Conservation (phyloP, 768 basidiomycete species). For the Naganishia randhawae region DNA sequence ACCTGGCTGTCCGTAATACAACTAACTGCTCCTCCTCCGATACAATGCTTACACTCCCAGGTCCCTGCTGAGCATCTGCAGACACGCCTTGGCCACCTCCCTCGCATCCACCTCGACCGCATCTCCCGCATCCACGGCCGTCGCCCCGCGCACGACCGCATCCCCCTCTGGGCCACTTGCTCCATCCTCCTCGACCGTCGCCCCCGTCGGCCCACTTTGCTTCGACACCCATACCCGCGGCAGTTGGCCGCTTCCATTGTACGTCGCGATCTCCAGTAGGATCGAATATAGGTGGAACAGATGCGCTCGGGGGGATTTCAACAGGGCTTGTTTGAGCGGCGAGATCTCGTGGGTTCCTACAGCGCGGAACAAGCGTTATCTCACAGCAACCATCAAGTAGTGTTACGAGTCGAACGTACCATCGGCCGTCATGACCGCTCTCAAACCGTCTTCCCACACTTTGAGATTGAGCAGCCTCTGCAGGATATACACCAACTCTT, state of each 20-base stretch:
- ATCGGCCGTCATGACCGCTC: background rate
- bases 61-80: constrained; percentile 17
- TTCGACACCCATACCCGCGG: constrained; percentile 64
- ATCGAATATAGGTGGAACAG: constrained; percentile 82
- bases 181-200: constrained; percentile 15
- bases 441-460: constrained; percentile 48
- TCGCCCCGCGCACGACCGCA: no score
- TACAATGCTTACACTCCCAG: constrained; percentile 8
- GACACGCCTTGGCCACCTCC: constrained; percentile 16
- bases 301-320: constrained; percentile 73
- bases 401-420: background rate
- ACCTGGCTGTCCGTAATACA: background rate
- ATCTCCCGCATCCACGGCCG: constrained; percentile 43
- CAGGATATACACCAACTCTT: constrained; percentile 80
- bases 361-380: constrained; percentile 55
- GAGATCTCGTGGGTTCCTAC: constrained; percentile 52
- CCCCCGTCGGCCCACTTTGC: constrained; percentile 18
- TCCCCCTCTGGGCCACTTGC: constrained; percentile 17
- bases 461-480: constrained; percentile 67
- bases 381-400: constrained; percentile 76
- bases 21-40: background rate
- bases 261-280: constrained; percentile 72
- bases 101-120: constrained; percentile 30
- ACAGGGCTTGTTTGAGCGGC: constrained; percentile 67
- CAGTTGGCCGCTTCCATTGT: constrained; percentile 58